These are phyloP conservation scores for Heterobasidion annosum DNA, from an alignment of 1,284 basidiomycete genomes.

Conservation along the genomic window DNA sequence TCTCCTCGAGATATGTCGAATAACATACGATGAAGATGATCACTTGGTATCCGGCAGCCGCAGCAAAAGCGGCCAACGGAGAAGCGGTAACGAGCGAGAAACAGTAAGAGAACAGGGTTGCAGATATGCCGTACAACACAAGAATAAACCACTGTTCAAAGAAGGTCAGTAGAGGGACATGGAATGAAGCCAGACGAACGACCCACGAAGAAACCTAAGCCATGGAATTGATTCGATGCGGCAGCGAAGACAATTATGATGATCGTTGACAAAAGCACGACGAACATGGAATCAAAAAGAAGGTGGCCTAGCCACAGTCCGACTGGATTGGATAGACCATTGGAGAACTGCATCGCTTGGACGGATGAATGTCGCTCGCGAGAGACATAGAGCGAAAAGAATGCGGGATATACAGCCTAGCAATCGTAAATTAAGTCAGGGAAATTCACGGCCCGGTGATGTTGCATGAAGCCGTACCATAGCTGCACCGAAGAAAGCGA, in stretches of 20 bases:
- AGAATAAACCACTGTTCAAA: slow-evolving; percentile 57
- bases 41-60: slow-evolving; percentile 67
- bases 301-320: slow-evolving; percentile 78
- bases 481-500: slow-evolving; percentile 56
- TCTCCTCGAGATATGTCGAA: not conserved
- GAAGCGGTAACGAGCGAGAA: slow-evolving; percentile 54
- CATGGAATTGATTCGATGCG: slow-evolving; percentile 56
- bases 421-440: slow-evolving; percentile 1
- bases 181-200: not conserved
- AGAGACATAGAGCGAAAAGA: slow-evolving; percentile 70
- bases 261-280: slow-evolving; percentile 47
- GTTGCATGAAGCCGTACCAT: slow-evolving; percentile 37
- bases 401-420: slow-evolving; percentile 70
- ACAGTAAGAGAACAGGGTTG: slow-evolving; percentile 62
- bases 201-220: slow-evolving; percentile 60
- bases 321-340: slow-evolving; percentile 63
- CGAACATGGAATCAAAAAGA: slow-evolving; percentile 61
- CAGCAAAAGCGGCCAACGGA: slow-evolving; percentile 67
- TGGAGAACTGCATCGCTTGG: slow-evolving; percentile 74
- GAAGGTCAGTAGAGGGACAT: not conserved
- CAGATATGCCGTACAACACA: slow-evolving; percentile 62
- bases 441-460: not conserved
- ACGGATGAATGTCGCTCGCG: slow-evolving; percentile 59
- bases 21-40: slow-evolving; percentile 57
- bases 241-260: slow-evolving; percentile 55